These are phyloP conservation scores for Penstemon newberryi DNA, from an alignment of 257 asterid species.

Conservation along the genomic window DNA sequence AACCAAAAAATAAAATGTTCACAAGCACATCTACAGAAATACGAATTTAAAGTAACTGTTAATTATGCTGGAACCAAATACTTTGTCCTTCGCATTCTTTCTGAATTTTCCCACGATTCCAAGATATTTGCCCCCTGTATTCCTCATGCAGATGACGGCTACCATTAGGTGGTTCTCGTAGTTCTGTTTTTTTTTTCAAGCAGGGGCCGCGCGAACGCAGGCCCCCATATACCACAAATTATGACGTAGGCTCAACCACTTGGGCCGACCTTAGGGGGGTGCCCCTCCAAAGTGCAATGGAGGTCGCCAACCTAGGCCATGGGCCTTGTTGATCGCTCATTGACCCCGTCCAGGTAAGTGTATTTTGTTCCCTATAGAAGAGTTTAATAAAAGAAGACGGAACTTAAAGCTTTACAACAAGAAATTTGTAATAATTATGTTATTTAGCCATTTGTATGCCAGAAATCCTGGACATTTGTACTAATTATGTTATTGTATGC, in stretches of 20 bases:
- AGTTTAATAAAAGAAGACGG: background rate
- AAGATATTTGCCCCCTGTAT: background rate
- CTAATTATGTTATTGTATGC: background rate
- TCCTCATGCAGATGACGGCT: background rate
- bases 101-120: conserved; percentile 13
- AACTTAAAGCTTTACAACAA: background rate
- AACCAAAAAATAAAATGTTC: background rate
- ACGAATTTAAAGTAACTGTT: conserved; percentile 13
- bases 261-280: conserved; percentile 18
- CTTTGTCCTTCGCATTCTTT: background rate
- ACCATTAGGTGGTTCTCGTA: background rate
- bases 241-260: conserved; percentile 26
- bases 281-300: conserved; percentile 27
- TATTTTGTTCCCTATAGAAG: conserved; percentile 1
- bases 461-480: background rate
- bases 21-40: conserved; percentile 14
- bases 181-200: too few relatives aligned
- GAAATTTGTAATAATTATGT: background rate
- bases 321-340: conserved; percentile 8
- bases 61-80: conserved; percentile 7
- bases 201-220: too few relatives aligned
- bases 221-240: conserved; percentile 19
- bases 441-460: conserved; percentile 11
- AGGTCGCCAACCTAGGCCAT: conserved; percentile 33
- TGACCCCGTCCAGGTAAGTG: conserved; percentile 30